These are phyloP conservation scores for Cucurbita maxima DNA, from an alignment of 306 rosid species.

Conservation along the genomic window DNA sequence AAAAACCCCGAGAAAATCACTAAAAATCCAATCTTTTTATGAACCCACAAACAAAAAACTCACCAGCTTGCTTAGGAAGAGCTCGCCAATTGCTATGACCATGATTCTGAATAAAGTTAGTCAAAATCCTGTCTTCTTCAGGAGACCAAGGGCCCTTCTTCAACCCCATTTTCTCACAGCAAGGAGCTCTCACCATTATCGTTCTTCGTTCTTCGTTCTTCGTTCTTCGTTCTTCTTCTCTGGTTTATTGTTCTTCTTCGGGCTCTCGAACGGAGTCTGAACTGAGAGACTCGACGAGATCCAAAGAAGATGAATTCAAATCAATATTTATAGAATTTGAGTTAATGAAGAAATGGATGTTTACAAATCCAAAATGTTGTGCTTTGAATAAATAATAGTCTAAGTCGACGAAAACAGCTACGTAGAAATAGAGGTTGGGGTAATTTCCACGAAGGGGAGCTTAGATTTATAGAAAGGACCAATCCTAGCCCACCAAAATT, in stretches of 20 bases:
- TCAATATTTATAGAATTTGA: not conserved
- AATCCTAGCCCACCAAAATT: not conserved
- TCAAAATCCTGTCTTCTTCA: slow-evolving; percentile 67
- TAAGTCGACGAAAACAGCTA: slow-evolving; percentile 7
- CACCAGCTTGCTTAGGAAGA: slow-evolving; percentile 87
- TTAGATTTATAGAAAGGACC: not conserved
- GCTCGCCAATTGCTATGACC: slow-evolving; percentile 96
- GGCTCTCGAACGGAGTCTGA: not conserved
- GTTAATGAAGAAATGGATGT: not conserved
- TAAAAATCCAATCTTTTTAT: not conserved
- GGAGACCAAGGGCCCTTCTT: slow-evolving; percentile 88
- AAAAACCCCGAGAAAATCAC: not conserved
- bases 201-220: not conserved
- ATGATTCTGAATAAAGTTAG: slow-evolving; percentile 34
- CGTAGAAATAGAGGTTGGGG: not conserved
- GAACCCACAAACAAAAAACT: not conserved
- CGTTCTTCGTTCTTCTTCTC: not conserved
- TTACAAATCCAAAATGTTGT: not conserved
- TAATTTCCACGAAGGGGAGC: slow-evolving; percentile 3
- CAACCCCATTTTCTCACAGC: slow-evolving; percentile 91
- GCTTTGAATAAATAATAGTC: not conserved
- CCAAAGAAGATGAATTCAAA: not conserved
- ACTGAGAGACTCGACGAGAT: not conserved
- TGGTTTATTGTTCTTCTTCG: not conserved
- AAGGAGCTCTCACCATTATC: slow-evolving; percentile 73